Conservation (phyloP, 1,139 yeast species). For the Nakaseomyces delphensis region DNA sequence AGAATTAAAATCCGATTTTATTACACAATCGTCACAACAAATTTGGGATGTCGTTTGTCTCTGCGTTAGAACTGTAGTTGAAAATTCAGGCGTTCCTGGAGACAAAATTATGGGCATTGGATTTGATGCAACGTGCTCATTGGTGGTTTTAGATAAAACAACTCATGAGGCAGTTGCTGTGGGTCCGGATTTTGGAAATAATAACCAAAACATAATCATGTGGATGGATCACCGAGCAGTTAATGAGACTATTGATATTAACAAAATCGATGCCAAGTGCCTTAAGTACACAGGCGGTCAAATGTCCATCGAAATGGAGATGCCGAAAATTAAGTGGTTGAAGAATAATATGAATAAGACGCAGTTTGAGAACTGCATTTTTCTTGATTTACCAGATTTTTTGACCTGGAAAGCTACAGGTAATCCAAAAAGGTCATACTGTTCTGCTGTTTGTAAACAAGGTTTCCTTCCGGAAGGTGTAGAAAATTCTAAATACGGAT, state of each 20-base stretch:
- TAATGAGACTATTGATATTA: slow-evolving; percentile 74
- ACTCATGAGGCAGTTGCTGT: slow-evolving; percentile 72
- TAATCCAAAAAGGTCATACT: slow-evolving; percentile 73
- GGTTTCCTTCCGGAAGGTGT: slow-evolving; percentile 91
- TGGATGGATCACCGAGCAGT: slow-evolving; percentile 99
- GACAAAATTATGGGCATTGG: slow-evolving; percentile 73
- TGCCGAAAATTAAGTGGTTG: slow-evolving; percentile 95
- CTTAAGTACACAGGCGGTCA: slow-evolving; percentile 92
- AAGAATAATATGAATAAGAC: slow-evolving; percentile 70
- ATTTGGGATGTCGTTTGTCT: slow-evolving; percentile 85
- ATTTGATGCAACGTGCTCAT: slow-evolving; percentile 94
- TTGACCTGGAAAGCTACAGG: slow-evolving; percentile 88
- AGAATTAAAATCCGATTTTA: slow-evolving; percentile 60
- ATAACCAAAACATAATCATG: slow-evolving; percentile 70
- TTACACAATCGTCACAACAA: slow-evolving; percentile 83
- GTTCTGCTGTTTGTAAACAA: slow-evolving; percentile 91
- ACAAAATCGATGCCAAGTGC: slow-evolving; percentile 67
- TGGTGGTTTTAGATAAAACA: slow-evolving; percentile 65
- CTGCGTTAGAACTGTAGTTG: slow-evolving; percentile 65
- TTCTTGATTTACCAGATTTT: slow-evolving; percentile 86
- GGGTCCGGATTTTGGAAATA: slow-evolving; percentile 77
- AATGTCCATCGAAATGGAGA: slow-evolving; percentile 97
- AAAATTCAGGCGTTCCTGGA: slow-evolving; percentile 67
- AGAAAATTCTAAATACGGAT: slow-evolving; percentile 75
- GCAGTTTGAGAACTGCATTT: slow-evolving; percentile 58